Base-by-base conservation (phyloP, 2,329 filamentous ascomycete genomes). In the Pestalotiopsis sp. region DNA sequence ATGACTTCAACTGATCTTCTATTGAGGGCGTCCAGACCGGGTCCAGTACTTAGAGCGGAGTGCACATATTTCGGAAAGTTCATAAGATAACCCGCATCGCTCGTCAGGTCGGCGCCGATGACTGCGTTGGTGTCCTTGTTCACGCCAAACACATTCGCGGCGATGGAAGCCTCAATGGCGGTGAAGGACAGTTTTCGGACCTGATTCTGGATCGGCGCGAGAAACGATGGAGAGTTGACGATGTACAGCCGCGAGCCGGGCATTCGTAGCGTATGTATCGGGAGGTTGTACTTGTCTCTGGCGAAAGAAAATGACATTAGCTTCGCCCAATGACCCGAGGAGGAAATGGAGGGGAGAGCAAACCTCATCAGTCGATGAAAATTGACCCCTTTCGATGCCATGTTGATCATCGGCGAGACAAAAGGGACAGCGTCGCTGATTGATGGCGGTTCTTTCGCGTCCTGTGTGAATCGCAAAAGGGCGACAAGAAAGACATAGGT, bases 11-110 rank as follows among this genome's bases (percentile, higher is more conserved):
- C 23, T 71, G 59, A 31, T 31, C 36, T 62, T 3, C 5, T 4
- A 36, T 62, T 73, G 66, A 75, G 68, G 2, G 69, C 68, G 65
- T 74, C 73, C 1, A 75, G 38, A 2, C 56, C 66, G 1, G 70
- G 61, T 0, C 73, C 74, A 4, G 73, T 36, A 4, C 60, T 65
- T 0, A 75, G 57, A 4, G 70, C 68, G 0, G 69, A 36, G 60
- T 72, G 70, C 1, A 72, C 41, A 20, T 68, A 68, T 20, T 68
- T 72, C 7, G 70, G 62, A 31, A 74, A 73, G 1, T 31, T 69
- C 64, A 68, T 70, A 2, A 74, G 13, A 41, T 72, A 74, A 14
- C 72, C 64, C 2, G 64, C 45, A 7, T 72, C 68, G 1, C 20
- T 23, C 1, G 45, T 59, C 4, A 70, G 3, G n/a, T 75, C 49